phyloP scores from a whole-genome alignment of 805 yeast species.

The Scheffersomyces amazonensis region DNA sequence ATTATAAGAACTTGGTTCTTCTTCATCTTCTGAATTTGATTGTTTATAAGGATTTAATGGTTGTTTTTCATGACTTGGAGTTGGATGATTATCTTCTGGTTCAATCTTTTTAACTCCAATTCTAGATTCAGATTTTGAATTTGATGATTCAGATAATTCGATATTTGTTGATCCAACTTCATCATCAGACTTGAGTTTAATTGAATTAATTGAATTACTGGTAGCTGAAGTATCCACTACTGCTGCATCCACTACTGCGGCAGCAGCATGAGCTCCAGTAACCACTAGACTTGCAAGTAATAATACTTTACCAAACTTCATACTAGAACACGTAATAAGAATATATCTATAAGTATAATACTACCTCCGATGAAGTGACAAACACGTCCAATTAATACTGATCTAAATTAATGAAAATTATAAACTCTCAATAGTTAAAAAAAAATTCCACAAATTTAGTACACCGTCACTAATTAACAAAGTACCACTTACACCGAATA shows the following conservation, averaged over 20 bases:
- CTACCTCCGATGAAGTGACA: too few species aligned
- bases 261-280: constrained; percentile 1
- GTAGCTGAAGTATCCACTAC: neutral
- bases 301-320: constrained; percentile 1
- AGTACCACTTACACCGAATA: too few species aligned
- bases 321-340: too few species aligned
- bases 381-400: too few species aligned
- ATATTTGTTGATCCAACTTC: constrained; percentile 2
- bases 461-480: too few species aligned
- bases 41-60: constrained; percentile 16
- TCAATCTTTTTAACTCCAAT: constrained; percentile 18
- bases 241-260: too few species aligned
- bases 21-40: constrained; percentile 6
- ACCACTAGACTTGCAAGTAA: neutral
- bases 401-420: too few species aligned
- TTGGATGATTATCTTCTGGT: constrained; percentile 28
- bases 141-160: neutral
- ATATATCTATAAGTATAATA: too few species aligned
- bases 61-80: constrained; percentile 16
- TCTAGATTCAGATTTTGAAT: constrained; percentile 5
- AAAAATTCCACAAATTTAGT: too few species aligned
- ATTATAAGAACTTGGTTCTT: constrained; percentile 24
- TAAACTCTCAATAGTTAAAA: too few species aligned
- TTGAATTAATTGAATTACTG: neutral
- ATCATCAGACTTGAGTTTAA: constrained; percentile 1